A percentile compares a stretch with the other conserved stretches of the same genome.
These are phyloP conservation scores for Curvularia sp. DNA, from an alignment of 2,329 filamentous ascomycete species.

Conservation along the genomic window DNA sequence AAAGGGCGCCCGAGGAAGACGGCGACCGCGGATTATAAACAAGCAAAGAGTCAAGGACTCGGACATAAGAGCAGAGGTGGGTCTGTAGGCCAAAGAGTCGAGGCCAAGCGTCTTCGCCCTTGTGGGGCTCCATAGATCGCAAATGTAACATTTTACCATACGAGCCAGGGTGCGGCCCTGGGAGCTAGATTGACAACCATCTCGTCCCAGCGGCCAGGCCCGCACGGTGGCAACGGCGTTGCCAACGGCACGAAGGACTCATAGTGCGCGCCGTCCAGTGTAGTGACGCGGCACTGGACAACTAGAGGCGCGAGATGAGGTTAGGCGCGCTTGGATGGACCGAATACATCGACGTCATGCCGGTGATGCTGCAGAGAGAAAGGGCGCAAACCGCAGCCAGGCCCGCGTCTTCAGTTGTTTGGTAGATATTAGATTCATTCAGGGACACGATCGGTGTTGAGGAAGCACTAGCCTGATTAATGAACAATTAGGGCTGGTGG, in stretches of 20 bases:
- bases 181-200: not conserved
- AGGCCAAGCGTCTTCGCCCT: slow-evolving; percentile 7
- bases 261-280: not conserved
- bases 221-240: slow-evolving; percentile 17
- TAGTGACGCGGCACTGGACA: not conserved
- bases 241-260: slow-evolving; percentile 14
- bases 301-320: not conserved
- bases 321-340: not conserved
- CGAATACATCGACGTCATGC: not conserved
- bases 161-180: not conserved
- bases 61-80: slow-evolving; percentile 21
- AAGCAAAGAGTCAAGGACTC: slow-evolving; percentile 14
- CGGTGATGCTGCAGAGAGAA: not conserved
- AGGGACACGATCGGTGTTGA: not conserved
- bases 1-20: not conserved
- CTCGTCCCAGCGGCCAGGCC: slow-evolving; percentile 21
- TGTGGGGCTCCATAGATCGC: slow-evolving; percentile 16
- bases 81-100: slow-evolving; percentile 16
- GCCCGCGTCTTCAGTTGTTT: too few species aligned
- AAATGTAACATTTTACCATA: slow-evolving; percentile 1
- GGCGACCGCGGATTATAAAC: slow-evolving; percentile 12
- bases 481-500: not conserved
- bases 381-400: not conserved
- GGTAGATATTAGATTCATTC: not conserved
- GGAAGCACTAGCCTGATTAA: not conserved